Percentiles rank a stretch among this genome's conserved stretches.
These are phyloP conservation scores for Periconia digitata DNA, from an alignment of 2,329 filamentous ascomycete genomes.

Conservation along the genomic window DNA sequence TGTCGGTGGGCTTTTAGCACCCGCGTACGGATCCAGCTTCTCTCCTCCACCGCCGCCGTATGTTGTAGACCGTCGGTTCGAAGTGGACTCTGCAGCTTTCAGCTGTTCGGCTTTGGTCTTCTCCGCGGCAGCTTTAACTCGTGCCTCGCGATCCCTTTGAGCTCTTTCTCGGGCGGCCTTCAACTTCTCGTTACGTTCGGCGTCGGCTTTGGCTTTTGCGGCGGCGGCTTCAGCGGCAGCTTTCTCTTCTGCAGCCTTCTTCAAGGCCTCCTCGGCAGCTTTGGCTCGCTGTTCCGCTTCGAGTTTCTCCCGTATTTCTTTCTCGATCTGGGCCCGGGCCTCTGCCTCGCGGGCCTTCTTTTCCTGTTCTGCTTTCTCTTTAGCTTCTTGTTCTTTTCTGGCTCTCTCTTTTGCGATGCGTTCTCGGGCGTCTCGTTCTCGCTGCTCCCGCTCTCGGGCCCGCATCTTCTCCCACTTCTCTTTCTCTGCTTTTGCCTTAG, in stretches of 20 bases:
- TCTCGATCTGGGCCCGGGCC: conserved; percentile 41
- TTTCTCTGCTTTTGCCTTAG: conserved; percentile 52
- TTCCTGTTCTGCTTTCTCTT: conserved; percentile 47
- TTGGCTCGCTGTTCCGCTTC: conserved; percentile 44
- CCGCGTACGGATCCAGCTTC: conserved; percentile 69
- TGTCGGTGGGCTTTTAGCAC: conserved; percentile 59
- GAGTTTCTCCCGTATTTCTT: conserved; percentile 46
- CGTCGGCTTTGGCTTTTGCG: conserved; percentile 36
- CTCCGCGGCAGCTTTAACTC: conserved; percentile 39
- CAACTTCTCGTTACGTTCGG: conserved; percentile 37
- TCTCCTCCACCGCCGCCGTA: conserved; percentile 62
- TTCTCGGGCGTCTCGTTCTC: conserved; percentile 52
- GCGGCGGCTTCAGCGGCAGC: conserved; percentile 28
- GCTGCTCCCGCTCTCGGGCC: conserved; percentile 50
- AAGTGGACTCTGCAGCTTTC: conserved; percentile 20
- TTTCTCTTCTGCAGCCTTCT: conserved; percentile 37
- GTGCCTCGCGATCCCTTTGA: conserved; percentile 40
- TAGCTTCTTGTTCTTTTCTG: conserved; percentile 43
- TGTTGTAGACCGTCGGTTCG: conserved; percentile 34
- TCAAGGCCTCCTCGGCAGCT: conserved; percentile 41
- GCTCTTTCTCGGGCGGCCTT: conserved; percentile 44
- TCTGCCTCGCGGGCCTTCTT: conserved; percentile 38
- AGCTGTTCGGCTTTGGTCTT: conserved; percentile 28
- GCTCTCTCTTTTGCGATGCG: conserved; percentile 45
- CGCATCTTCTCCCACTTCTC: conserved; percentile 55